Evolutionary conservation across 441 rosid genomes (phyloP).

Genomic region (Erysimum cheiri): DNA sequence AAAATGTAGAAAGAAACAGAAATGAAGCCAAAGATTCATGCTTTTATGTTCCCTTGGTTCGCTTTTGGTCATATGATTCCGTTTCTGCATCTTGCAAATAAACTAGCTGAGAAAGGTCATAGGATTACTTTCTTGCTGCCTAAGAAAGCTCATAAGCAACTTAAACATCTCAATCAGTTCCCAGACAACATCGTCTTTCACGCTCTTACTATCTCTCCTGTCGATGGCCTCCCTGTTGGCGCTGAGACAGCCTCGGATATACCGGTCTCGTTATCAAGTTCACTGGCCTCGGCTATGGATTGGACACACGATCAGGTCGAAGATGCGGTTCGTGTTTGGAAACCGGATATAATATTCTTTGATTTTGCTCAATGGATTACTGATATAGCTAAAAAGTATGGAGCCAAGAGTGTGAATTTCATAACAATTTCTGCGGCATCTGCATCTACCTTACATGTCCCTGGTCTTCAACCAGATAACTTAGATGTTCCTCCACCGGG

Average conservation of each 20-base stretch:
- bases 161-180: neutral
- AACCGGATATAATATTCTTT: too few relatives aligned
- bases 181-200: neutral
- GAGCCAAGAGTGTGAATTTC: too few relatives aligned
- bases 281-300: constrained; percentile 27
- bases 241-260: neutral
- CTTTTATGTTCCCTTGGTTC: neutral
- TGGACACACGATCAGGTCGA: constrained; percentile 36
- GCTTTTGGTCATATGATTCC: neutral
- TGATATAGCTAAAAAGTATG: too few relatives aligned
- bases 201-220: neutral
- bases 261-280: neutral
- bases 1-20: neutral
- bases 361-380: too few relatives aligned
- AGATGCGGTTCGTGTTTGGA: too few relatives aligned
- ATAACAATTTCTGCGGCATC: too few relatives aligned
- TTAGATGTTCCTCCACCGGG: too few relatives aligned
- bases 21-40: neutral
- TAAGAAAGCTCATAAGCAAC: neutral
- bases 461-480: too few relatives aligned
- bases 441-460: too few relatives aligned
- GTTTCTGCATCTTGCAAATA: neutral
- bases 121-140: neutral
- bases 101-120: neutral
- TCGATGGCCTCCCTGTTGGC: neutral